A percentile compares a stretch with the other conserved stretches of the same genome.
Evolutionary conservation across 148 eudicot species (phyloP).

Genomic region (Diospyros lotus): DNA sequence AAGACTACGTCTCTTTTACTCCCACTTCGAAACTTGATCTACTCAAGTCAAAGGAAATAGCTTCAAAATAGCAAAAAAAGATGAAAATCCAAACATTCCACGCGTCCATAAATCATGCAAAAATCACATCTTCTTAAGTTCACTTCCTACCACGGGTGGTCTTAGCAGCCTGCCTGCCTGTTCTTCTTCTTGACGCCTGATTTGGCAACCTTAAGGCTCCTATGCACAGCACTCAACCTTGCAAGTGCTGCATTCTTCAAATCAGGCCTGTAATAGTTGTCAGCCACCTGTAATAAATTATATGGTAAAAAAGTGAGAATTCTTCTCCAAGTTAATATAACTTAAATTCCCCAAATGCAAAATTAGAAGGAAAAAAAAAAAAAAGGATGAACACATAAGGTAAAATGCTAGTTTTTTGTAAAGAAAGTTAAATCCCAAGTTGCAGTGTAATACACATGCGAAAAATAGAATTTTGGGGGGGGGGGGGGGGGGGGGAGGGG

Average conservation of each 20-base stretch:
- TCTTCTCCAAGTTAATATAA: too few relatives aligned
- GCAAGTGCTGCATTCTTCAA: conserved; percentile 93
- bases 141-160: conserved; percentile 47
- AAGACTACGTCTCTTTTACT: not conserved
- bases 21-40: not conserved
- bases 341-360: too few relatives aligned
- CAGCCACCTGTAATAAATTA: conserved; percentile 50
- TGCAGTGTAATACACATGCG: too few relatives aligned
- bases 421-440: too few relatives aligned
- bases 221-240: conserved; percentile 69
- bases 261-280: conserved; percentile 84
- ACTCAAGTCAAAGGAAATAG: not conserved
- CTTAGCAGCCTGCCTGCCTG: conserved; percentile 76
- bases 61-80: not conserved
- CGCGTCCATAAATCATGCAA: not conserved
- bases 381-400: too few relatives aligned
- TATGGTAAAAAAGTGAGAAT: not conserved
- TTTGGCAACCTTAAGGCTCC: conserved; percentile 85
- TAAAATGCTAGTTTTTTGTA: too few relatives aligned
- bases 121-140: not conserved
- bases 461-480: too few relatives aligned
- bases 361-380: too few relatives aligned
- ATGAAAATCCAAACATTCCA: not conserved
- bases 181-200: conserved; percentile 93
- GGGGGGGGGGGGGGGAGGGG: too few relatives aligned